Conservation (phyloP, 495 filamentous ascomycete species). For the Trichoderma gamsii region DNA sequence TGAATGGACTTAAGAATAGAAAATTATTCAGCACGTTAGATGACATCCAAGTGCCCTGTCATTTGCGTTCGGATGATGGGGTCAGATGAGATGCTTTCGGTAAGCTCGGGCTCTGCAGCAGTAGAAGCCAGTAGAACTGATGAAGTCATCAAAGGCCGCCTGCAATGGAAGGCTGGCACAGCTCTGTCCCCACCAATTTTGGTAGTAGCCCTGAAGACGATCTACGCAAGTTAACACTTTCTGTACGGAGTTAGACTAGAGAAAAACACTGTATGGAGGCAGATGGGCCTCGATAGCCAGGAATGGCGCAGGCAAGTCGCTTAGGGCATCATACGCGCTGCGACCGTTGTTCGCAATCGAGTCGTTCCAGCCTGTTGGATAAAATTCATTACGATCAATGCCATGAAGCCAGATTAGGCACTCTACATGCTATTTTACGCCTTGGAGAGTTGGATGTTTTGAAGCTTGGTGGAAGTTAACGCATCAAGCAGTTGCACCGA, state of each 20-base stretch:
- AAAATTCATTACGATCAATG: too few relatives aligned
- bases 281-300: background rate
- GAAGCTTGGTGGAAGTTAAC: background rate
- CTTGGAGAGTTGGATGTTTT: background rate
- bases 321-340: background rate
- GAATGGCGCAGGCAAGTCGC: background rate
- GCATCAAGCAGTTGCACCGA: too few relatives aligned
- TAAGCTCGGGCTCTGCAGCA: background rate
- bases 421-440: too few relatives aligned
- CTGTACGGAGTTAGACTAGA: background rate
- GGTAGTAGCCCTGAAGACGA: background rate
- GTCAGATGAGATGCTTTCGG: background rate
- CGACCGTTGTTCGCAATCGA: background rate
- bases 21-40: background rate
- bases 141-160: conserved; percentile 4
- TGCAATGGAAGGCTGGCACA: background rate
- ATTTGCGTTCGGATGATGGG: background rate
- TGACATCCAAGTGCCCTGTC: background rate
- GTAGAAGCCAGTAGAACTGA: conserved; percentile 2
- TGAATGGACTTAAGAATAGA: background rate
- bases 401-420: too few relatives aligned
- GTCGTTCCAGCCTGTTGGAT: too few relatives aligned
- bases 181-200: too few relatives aligned
- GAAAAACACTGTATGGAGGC: conserved; percentile 8
- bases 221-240: background rate